These are phyloP conservation scores for Excoecaria agallocha DNA, from an alignment of 345 rosid genomes.

Conservation along the genomic window DNA sequence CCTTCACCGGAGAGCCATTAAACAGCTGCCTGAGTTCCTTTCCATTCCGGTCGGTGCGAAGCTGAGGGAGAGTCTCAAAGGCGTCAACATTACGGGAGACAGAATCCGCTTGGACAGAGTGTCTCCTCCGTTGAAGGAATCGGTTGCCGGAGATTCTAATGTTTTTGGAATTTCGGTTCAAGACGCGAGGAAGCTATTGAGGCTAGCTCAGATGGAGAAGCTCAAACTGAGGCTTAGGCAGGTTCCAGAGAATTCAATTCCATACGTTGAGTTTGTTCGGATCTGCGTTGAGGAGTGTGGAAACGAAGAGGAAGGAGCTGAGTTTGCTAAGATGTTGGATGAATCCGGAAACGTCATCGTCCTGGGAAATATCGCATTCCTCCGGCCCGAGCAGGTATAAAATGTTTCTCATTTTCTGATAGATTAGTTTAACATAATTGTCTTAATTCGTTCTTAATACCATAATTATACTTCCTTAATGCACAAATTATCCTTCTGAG, in stretches of 20 bases:
- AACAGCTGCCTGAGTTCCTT: conserved; percentile 38
- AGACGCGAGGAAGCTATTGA: conserved; percentile 62
- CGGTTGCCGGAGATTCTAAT: not conserved
- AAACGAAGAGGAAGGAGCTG: conserved; percentile 45
- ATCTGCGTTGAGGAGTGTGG: conserved; percentile 57
- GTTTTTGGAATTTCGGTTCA: conserved; percentile 35
- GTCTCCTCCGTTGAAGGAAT: conserved; percentile 10
- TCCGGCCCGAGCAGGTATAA: conserved; percentile 75
- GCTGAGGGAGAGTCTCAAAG: conserved; percentile 44
- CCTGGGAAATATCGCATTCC: conserved; percentile 59
- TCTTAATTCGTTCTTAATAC: no score
- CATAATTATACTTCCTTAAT: no score
- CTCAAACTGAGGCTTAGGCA: conserved; percentile 53
- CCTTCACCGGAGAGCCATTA: conserved; percentile 38
- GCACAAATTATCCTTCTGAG: no score
- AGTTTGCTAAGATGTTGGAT: conserved; percentile 60
- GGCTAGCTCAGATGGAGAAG: conserved; percentile 52
- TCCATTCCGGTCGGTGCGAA: conserved; percentile 49
- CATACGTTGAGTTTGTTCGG: conserved; percentile 43
- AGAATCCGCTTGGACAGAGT: conserved; percentile 17
- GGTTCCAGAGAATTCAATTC: conserved; percentile 46
- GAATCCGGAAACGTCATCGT: conserved; percentile 72
- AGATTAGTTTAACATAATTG: no score
- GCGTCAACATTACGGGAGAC: conserved; percentile 22
- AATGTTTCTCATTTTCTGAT: not conserved